phyloP scores from a whole-genome alignment of 2,329 filamentous ascomycete genomes.

The Aspergillus viridinutans region DNA sequence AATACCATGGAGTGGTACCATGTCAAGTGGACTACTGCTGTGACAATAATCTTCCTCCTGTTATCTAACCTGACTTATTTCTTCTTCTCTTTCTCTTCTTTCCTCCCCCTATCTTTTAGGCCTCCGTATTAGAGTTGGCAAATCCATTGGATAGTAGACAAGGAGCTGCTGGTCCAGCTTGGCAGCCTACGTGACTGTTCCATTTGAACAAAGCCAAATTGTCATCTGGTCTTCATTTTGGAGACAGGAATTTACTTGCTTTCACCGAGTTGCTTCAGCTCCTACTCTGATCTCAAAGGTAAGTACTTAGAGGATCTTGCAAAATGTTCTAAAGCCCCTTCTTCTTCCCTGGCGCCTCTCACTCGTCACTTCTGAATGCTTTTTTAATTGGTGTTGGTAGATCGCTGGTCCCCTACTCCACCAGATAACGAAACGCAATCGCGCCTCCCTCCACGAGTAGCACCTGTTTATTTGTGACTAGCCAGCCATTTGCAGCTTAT shows the following conservation, averaged over 20 bases:
- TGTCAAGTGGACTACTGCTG: not conserved
- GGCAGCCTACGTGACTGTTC: not conserved
- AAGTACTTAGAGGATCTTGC: constrained; percentile 5
- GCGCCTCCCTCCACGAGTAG: constrained; percentile 5
- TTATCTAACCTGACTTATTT: not conserved
- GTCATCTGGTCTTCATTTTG: not conserved
- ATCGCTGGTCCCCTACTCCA: constrained; percentile 21
- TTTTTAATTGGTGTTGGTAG: constrained; percentile 22
- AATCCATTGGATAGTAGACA: not conserved
- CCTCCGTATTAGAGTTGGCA: constrained; percentile 1
- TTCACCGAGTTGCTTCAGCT: not conserved
- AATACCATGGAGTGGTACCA: constrained; percentile 3
- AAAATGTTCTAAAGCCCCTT: constrained; percentile 13
- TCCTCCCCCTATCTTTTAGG: constrained; percentile 11
- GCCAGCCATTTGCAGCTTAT: constrained; percentile 5
- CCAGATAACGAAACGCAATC: constrained; percentile 19
- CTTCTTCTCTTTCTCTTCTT: constrained; percentile 5
- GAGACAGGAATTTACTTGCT: not conserved
- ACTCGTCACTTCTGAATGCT: constrained; percentile 15
- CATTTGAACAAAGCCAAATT: not conserved
- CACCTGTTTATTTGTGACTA: constrained; percentile 8
- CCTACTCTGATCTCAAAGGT: constrained; percentile 1
- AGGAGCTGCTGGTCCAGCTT: not conserved
- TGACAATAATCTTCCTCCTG: constrained; percentile 1
- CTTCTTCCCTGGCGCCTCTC: not conserved